Evolutionary conservation across 805 yeast species (phyloP), one percentile per base, ranked within the genome.

Genomic region (Ogataea haglerorum): DNA sequence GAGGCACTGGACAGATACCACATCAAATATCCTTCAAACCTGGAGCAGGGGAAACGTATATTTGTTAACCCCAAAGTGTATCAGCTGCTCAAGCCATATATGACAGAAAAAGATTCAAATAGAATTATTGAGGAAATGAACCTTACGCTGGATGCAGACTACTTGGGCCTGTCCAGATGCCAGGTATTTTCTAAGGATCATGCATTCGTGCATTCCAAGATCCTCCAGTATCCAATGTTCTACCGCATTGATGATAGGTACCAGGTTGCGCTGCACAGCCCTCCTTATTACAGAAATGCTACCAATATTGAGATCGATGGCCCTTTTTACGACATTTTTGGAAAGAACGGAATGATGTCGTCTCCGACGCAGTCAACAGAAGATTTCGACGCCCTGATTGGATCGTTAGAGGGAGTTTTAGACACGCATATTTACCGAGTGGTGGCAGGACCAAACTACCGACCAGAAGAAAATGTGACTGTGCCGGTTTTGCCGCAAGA

Each of bases 201-300:
- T 5, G 13, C 18, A 17, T 41, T 47, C 37, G 35, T 67, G 55
- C 40, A 52, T 55, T 76, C 83, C 0, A 56, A 57, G 1, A 60
- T 68, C 30, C 63, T 75, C 36, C 46, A 51, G 3, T 63, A 67
- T 61, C 26, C 43, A 1, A 54, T 60, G n/a, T 53, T 77, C 2
- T 80, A 77, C 49, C 61, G 64, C 30, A 54, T 72, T 4, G 81
- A 78, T 45, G 43, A 65, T 30, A 50, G 58, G 12, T 75, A 65
- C 54, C 49, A 49, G 13, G 50, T 61, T 5, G 65, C 76, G 1
- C 54, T 80, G 16, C 49, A 65, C 1, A 60, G 66, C 39, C 83
- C 85, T 2, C 19, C 42, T 0, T 62, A 73, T 50, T 46, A 59
- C 39, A 15, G 39, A 3, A 38, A 47, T 5, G 46, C 63, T 17